Base-by-base conservation (phyloP, 305 asterid species). In the Fraxinus xanthoxyloides region DNA sequence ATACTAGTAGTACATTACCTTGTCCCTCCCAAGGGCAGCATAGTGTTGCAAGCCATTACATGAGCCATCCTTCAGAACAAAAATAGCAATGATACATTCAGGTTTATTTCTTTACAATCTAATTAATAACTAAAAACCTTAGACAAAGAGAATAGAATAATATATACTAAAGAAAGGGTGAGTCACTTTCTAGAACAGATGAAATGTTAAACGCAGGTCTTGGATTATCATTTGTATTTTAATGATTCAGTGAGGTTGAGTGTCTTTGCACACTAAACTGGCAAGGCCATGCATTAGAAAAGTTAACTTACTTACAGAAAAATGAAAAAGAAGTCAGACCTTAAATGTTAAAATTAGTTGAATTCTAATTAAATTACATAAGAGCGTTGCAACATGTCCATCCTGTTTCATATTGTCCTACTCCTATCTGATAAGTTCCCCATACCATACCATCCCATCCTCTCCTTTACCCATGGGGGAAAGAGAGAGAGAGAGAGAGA, bases 1-100 rank as follows among this genome's bases (percentile, higher is more conserved):
- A 61, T 36, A 15, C 65, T 79, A 35, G 76, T 82, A 67, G 43
- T 51, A 38, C 85, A 31, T 31, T 31, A 31, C 34, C 34, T 31
- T 31, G 34, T 31, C 34, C 34, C 34, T 31, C 5, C 34, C 34
- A 31, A 31, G 34, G 34, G 34, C 34, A 31, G 34, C 34, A 31
- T 31, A 31, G 34, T 31, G 34, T 31, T 31, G 34, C 34, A 31
- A 34, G 36, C 7, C 7, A 34, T 5, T 94, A 85, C 99, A 95
- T n/a, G 99, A 95, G 84, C 99, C 99, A 89, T 95, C 99, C 99
- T 95, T 84, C 72, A 90, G 83, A 88, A 74, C 30, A 6, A 51
- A 65, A 83, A 74, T 36, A 80, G 77, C 51, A 72, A 75, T 13
- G 84, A 82, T 59, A 75, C 23, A 85, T 48, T 84, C 30, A 87